Evolutionary conservation across 345 rosid genomes (phyloP).

Genomic region (Arabidopsis thaliana): TAIR10.1 NC_003071.7:14726501-14727000

Average conservation of each 20-base stretch:
- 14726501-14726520: not conserved
- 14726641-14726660: constrained; percentile 23
- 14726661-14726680: constrained; percentile 32
- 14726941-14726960: constrained; percentile 26
- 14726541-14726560: not conserved
- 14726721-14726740: constrained; percentile 17
- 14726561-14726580: not conserved
- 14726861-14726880: not conserved
- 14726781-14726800: constrained; percentile 41
- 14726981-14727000: constrained; percentile 35
- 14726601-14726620: constrained; percentile 23
- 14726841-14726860: not conserved
- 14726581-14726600: not conserved
- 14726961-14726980: constrained; percentile 31
- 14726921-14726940: constrained; percentile 35
- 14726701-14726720: constrained; percentile 12
- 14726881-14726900: constrained; percentile 6
- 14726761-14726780: constrained; percentile 43
- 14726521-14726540: too few relatives aligned
- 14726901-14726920: constrained; percentile 44
- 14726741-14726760: constrained; percentile 41
- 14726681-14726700: constrained; percentile 20
- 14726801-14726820: not conserved
- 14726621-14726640: constrained; percentile 31
- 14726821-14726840: constrained; percentile 21